Evolutionary conservation across 2,329 filamentous ascomycete species (phyloP), one percentile per base, ranked within the genome.

Genomic region (Peltaster fructicola): DNA sequence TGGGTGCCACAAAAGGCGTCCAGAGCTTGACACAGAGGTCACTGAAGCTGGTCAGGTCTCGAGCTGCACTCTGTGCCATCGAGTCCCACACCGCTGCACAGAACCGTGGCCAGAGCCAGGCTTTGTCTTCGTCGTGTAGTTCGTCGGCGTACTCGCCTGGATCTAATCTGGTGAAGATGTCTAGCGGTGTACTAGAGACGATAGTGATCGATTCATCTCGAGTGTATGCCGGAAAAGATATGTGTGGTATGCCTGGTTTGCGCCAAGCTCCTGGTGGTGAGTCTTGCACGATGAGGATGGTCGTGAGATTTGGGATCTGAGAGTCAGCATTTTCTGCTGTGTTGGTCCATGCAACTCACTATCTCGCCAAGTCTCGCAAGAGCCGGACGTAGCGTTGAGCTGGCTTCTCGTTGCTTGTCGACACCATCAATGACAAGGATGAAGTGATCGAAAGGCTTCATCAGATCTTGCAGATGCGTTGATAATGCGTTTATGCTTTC

Each of bases 371-470:
- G 51, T 32, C 84, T 66, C 12, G 77, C 79, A 33, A 98, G 54
- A 8, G 79, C 82, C 15, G 84, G 73, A 4, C 92, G 54, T 8
- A 95, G 53, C 1, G 80, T 91, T 3, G 70, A 63, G 5, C 77
- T 69, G 5, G 76, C 70, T 43, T 95, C 85, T 41, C 75, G 64
- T 48, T 92, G 78, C 33, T 64, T 67, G 48, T 95, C 85, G 29
- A 95, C 73, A 7, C 71, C 79, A 55, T 95, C 88, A 34, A 95
- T 64, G 7, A 93, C 78, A 30, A 95, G 52, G 6, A 85, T 71
- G 39, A 92, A 82, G 35, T 73, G 70, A 35, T 34, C 31, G n/a
- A 34, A 31, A 3, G 61, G 58, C 24, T 61, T 53, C 22, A 84
- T 50, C 50, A 80, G 56, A 42, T 60, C 65, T 32, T 63, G 64